A percentile compares a stretch with the other conserved stretches of the same genome.
Conservation (phyloP, 2,329 filamentous ascomycete species). For the Paracorniculantispora psalliotae region DNA sequence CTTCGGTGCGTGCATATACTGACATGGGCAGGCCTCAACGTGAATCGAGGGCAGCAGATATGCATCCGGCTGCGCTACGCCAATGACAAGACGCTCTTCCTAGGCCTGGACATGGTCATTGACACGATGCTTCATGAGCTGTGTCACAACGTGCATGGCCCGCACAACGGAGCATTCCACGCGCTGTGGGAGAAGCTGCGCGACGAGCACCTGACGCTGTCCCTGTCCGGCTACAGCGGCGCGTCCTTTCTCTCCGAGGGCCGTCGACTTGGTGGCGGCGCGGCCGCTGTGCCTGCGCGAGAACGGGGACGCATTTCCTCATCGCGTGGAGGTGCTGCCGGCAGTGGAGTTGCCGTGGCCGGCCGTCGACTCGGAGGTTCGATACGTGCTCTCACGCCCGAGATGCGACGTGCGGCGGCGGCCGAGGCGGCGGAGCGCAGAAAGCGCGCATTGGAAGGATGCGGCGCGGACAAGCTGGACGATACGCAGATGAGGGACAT, state of each 20-base stretch:
- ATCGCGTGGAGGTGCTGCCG: not conserved
- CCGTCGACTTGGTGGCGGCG: slow-evolving; percentile 61
- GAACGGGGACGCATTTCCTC: slow-evolving; percentile 64
- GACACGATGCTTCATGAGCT: slow-evolving; percentile 96
- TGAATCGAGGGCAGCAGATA: slow-evolving; percentile 72
- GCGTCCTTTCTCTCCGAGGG: slow-evolving; percentile 81
- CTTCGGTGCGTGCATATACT: too few relatives aligned
- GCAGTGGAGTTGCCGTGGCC: not conserved
- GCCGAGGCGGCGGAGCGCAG: slow-evolving; percentile 49
- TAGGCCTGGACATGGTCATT: slow-evolving; percentile 72
- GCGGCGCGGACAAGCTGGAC: slow-evolving; percentile 65
- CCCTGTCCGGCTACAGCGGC: slow-evolving; percentile 80
- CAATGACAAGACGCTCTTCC: slow-evolving; percentile 68
- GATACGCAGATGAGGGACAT: slow-evolving; percentile 63
- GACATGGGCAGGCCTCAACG: slow-evolving; percentile 68
- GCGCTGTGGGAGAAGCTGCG: slow-evolving; percentile 84
- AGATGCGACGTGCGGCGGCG: slow-evolving; percentile 3
- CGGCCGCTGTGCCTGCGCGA: slow-evolving; percentile 45
- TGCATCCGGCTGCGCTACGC: slow-evolving; percentile 76
- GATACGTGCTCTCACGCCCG: not conserved
- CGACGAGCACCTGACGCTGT: slow-evolving; percentile 73
- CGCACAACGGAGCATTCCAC: slow-evolving; percentile 79
- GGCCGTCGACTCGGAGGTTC: slow-evolving; percentile 2
- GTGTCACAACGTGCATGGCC: slow-evolving; percentile 78
- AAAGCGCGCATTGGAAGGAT: slow-evolving; percentile 64